Evolutionary conservation across 1,284 basidiomycete genomes (phyloP).

Genomic region (Hemileia vastatrix): DNA sequence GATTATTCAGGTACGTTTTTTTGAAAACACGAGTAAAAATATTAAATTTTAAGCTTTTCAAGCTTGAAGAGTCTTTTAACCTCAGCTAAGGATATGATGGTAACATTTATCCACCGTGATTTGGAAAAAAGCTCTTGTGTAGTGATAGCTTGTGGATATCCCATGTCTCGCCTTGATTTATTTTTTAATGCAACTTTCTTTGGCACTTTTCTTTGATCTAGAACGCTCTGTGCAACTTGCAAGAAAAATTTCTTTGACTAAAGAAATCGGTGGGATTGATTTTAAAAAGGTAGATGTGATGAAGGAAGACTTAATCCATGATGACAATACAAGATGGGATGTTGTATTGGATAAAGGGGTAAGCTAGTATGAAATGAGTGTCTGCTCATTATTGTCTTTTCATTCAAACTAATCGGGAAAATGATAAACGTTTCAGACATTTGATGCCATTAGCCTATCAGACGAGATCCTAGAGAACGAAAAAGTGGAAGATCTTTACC

Average conservation of each 20-base stretch:
- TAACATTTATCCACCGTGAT: no score
- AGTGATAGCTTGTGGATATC: no score
- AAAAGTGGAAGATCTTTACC: slow-evolving; percentile 1
- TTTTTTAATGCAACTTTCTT: no score
- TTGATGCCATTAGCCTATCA: slow-evolving; percentile 18
- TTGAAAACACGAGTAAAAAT: no score
- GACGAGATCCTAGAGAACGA: slow-evolving; percentile 1
- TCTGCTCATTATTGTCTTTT: background rate
- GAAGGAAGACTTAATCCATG: background rate
- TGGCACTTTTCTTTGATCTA: no score
- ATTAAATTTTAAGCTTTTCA: no score
- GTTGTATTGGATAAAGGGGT: slow-evolving; percentile 22
- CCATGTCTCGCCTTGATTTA: no score
- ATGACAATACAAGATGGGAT: slow-evolving; percentile 6
- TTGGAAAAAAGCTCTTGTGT: no score
- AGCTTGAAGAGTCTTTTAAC: no score
- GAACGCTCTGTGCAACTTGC: slow-evolving; percentile 12
- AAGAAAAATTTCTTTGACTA: slow-evolving; percentile 1
- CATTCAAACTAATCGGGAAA: background rate
- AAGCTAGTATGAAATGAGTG: background rate
- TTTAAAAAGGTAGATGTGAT: slow-evolving; percentile 5
- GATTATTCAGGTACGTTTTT: slow-evolving; percentile 12
- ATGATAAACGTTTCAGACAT: no score
- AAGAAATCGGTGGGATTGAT: slow-evolving; percentile 7
- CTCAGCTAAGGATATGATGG: no score